A percentile compares a stretch with the other conserved stretches of the same genome.
These are phyloP conservation scores for Nicotiana benthamiana DNA, from an alignment of 257 asterid species.

Conservation along the genomic window DNA sequence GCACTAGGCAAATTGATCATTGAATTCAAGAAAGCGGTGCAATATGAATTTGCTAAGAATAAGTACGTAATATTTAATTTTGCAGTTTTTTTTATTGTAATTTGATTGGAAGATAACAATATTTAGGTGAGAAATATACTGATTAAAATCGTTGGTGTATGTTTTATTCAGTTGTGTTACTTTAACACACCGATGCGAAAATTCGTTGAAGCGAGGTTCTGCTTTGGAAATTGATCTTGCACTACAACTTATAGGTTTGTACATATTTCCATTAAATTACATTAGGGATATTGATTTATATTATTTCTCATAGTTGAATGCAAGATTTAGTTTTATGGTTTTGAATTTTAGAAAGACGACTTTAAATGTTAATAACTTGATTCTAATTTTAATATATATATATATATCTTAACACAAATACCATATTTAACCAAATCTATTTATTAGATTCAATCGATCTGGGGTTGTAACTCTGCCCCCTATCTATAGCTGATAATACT, in stretches of 20 bases:
- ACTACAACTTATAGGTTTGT: constrained; percentile 24
- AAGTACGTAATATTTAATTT: not conserved
- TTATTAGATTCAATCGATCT: no score
- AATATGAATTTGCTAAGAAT: not conserved
- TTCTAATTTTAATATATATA: no score
- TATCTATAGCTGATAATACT: not conserved
- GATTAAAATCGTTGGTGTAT: not conserved
- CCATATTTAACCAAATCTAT: no score
- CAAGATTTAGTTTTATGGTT: no score
- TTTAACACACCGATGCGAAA: constrained; percentile 19
- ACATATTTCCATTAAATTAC: not conserved
- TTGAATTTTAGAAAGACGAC: no score
- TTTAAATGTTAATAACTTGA: no score
- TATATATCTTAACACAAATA: no score
- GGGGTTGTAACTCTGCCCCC: no score
- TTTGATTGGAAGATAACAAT: not conserved
- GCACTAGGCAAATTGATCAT: not conserved
- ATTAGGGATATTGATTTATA: no score
- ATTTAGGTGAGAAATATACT: not conserved
- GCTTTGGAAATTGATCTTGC: constrained; percentile 29
- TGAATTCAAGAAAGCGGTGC: not conserved
- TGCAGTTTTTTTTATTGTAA: not conserved
- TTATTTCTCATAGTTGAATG: no score
- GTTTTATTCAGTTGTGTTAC: not conserved
- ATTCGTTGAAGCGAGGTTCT: constrained; percentile 24